Conservation (phyloP, 768 basidiomycete species). For the Mycena pura region DNA sequence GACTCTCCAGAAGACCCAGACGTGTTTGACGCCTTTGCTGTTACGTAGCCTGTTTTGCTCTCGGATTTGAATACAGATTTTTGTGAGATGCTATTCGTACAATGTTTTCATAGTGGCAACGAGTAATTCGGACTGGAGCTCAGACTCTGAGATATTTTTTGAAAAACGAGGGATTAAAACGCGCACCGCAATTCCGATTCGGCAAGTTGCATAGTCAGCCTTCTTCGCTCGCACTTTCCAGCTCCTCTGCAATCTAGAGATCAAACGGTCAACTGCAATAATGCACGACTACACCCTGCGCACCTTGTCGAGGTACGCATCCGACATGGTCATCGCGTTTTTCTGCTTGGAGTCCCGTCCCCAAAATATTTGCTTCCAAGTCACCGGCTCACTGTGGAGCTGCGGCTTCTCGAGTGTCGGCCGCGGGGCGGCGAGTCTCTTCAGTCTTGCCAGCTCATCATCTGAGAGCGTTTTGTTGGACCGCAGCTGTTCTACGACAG, state of each 20-base stretch:
- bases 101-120: neutral
- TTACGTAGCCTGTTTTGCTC: slow-evolving; percentile 1
- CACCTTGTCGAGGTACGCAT: slow-evolving; percentile 25
- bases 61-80: neutral
- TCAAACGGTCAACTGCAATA: neutral
- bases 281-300: neutral
- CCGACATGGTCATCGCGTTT: slow-evolving; percentile 20
- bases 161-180: neutral
- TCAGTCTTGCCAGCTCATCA: slow-evolving; percentile 61
- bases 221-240: slow-evolving; percentile 20
- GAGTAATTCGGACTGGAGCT: neutral
- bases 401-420: slow-evolving; percentile 12
- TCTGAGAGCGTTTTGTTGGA: slow-evolving; percentile 51
- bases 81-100: slow-evolving; percentile 4
- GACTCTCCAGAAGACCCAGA: slow-evolving; percentile 38
- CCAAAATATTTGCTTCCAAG: slow-evolving; percentile 19
- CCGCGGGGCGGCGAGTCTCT: slow-evolving; percentile 51
- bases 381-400: slow-evolving; percentile 20
- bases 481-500: slow-evolving; percentile 59
- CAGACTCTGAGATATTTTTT: neutral
- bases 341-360: slow-evolving; percentile 19
- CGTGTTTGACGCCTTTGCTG: slow-evolving; percentile 10
- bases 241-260: slow-evolving; percentile 24
- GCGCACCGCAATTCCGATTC: neutral
- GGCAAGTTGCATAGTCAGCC: neutral